These are phyloP conservation scores for Eimeria tenella DNA, from an alignment of 169 alveolate species.

Conservation along the genomic window DNA sequence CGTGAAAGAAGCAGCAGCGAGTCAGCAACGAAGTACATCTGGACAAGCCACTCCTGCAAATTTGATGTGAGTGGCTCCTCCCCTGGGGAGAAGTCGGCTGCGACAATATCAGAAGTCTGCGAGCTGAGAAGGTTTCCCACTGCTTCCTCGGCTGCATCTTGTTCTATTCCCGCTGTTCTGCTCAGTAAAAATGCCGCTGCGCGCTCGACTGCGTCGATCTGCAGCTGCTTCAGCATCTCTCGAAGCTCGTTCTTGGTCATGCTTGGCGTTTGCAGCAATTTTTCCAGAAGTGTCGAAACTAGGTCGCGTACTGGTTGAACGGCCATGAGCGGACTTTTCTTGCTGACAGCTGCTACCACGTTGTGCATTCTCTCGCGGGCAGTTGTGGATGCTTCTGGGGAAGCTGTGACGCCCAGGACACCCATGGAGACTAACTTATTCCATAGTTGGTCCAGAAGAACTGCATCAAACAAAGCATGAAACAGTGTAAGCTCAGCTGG, in stretches of 20 bases:
- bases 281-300: slow-evolving; percentile 2
- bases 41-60: slow-evolving; percentile 56
- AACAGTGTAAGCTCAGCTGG: not conserved
- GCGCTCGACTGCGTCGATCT: slow-evolving; percentile 13
- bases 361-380: not conserved
- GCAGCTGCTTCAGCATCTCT: slow-evolving; percentile 44
- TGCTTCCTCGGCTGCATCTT: not conserved
- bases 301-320: slow-evolving; percentile 42
- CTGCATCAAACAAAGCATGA: slow-evolving; percentile 19
- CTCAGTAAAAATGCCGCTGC: slow-evolving; percentile 58
- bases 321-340: slow-evolving; percentile 49
- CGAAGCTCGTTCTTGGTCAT: slow-evolving; percentile 44
- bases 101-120: not conserved
- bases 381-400: slow-evolving; percentile 29
- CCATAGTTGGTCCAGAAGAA: slow-evolving; percentile 58
- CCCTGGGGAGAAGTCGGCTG: not conserved
- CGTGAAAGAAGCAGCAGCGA: slow-evolving; percentile 59
- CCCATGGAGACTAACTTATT: slow-evolving; percentile 21
- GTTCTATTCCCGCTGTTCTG: slow-evolving; percentile 60
- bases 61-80: not conserved
- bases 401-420: not conserved
- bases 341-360: slow-evolving; percentile 6
- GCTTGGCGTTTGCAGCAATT: slow-evolving; percentile 52
- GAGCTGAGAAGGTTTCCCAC: not conserved
- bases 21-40: slow-evolving; percentile 48